Evolutionary conservation across 2,329 filamentous ascomycete species (phyloP), one percentile per base, ranked within the genome.

Genomic region (Colletotrichum higginsianum): DNA sequence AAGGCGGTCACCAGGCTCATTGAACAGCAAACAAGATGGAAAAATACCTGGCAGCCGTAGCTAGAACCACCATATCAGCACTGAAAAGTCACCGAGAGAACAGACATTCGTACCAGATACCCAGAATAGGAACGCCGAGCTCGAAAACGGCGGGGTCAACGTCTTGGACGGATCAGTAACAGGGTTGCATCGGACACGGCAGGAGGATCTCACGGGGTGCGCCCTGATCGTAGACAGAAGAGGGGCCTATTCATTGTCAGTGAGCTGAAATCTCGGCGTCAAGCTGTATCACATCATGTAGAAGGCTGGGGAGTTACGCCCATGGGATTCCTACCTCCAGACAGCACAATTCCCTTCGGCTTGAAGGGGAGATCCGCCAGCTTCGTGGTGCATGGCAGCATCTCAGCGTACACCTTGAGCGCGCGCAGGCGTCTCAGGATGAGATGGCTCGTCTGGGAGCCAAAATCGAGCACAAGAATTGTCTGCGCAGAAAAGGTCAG

Each of bases 311-410:
- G 11, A 26, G 55, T 7, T 6, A n/a, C 16, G 16, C 16, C 47
- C 2, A 11, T 13, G 9, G 40, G 47, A 66, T 61, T 61, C 30
- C 50, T 61, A 78, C 83, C 84, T 67, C 84, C 85, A 38, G 79
- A 81, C 13, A 85, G 72, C 67, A 97, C 93, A 74, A 98, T 91
- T 76, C 95, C 96, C 79, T 92, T 93, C 23, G 96, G 96, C 79
- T 91, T 94, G 86, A 89, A 97, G 57, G 86, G 80, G 44, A 98
- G 87, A 67, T 96, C 93, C 8, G 89, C 85, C 26, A 97, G 83
- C 85, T 96, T 96, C 77, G 93, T 91, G 56, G 92, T 97, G 83
- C 95, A 97, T 26, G 93, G 93, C 53, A 97, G 90, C 91, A 97
- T 93, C 85, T 98, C 95, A 73, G 91, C 91, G 86, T 93, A 98